Percentiles rank a stretch among this genome's conserved stretches.
Evolutionary conservation across 2,329 filamentous ascomycete genomes (phyloP).

Genomic region (Botrytis pseudocinerea): DNA sequence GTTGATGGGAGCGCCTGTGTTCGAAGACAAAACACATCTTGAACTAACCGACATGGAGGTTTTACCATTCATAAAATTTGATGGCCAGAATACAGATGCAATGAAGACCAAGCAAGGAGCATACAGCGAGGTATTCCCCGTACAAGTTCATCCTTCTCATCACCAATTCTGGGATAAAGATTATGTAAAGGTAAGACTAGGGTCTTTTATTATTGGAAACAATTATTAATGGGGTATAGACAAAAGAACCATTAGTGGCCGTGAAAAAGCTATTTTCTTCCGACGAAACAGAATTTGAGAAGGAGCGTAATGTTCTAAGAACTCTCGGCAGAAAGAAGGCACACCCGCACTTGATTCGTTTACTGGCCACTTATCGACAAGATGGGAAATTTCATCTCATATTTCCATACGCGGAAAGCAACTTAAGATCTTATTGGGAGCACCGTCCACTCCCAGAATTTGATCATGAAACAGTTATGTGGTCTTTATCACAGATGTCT

Average conservation of each 20-base stretch:
- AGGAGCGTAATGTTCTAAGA: slow-evolving; percentile 27
- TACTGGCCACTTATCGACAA: slow-evolving; percentile 38
- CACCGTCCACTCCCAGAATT: slow-evolving; percentile 24
- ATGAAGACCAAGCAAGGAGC: slow-evolving; percentile 28
- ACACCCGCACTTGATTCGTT: slow-evolving; percentile 37
- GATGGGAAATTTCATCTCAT: slow-evolving; percentile 36
- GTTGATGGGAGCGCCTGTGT: slow-evolving; percentile 31
- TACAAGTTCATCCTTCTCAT: slow-evolving; percentile 31
- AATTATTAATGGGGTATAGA: slow-evolving; percentile 23
- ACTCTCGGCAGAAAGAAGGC: slow-evolving; percentile 23
- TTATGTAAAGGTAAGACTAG: not conserved
- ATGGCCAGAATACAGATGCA: not conserved
- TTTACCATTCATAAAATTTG: slow-evolving; percentile 29
- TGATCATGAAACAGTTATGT: slow-evolving; percentile 29
- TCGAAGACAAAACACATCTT: slow-evolving; percentile 23
- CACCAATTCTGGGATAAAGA: slow-evolving; percentile 27
- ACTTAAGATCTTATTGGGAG: slow-evolving; percentile 38
- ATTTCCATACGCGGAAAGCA: slow-evolving; percentile 38
- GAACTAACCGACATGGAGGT: slow-evolving; percentile 25
- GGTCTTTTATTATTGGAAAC: no score
- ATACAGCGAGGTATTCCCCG: slow-evolving; percentile 32
- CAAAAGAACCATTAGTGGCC: slow-evolving; percentile 28
- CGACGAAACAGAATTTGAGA: slow-evolving; percentile 27
- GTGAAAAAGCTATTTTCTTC: slow-evolving; percentile 29
- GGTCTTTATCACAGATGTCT: slow-evolving; percentile 38